phyloP scores from a whole-genome alignment of 2,329 filamentous ascomycete genomes.

The Bretziella fagacearum region DNA sequence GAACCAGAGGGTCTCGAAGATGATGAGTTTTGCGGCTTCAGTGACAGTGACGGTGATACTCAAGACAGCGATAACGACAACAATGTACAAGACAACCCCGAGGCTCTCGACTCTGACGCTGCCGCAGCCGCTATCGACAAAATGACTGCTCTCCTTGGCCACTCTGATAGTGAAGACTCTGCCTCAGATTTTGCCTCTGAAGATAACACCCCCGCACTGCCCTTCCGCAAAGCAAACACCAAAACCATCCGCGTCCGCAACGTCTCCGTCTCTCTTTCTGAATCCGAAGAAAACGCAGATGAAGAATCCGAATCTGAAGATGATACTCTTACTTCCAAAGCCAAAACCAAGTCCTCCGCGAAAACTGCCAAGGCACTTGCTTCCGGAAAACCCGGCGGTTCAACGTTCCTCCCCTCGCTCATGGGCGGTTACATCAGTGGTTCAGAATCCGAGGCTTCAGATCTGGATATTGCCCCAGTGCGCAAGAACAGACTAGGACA shows the following conservation, averaged over 20 bases:
- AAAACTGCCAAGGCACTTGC: conserved; percentile 12
- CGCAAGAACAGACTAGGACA: conserved; percentile 65
- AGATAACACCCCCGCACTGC: conserved; percentile 17
- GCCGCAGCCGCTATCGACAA: conserved; percentile 26
- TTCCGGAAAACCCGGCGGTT: conserved; percentile 21
- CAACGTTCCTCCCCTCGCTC: conserved; percentile 56
- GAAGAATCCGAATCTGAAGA: conserved; percentile 11
- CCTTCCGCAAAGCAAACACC: neutral
- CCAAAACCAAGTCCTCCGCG: conserved; percentile 18
- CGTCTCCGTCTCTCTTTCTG: conserved; percentile 21
- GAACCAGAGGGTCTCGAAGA: conserved; percentile 18
- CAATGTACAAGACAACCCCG: no score
- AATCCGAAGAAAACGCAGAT: neutral
- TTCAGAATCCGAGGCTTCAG: conserved; percentile 47
- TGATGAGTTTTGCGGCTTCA: conserved; percentile 16
- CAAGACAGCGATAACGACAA: conserved; percentile 20
- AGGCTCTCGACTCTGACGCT: conserved; percentile 18
- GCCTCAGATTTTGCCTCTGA: conserved; percentile 22
- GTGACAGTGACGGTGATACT: conserved; percentile 17
- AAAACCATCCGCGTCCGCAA: conserved; percentile 21
- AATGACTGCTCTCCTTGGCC: conserved; percentile 30
- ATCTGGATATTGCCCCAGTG: conserved; percentile 42
- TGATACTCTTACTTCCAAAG: conserved; percentile 13
- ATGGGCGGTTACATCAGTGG: conserved; percentile 69
- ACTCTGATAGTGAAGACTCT: conserved; percentile 28